phyloP scores from a whole-genome alignment of 306 rosid species.

The Glycyrrhiza uralensis region DNA sequence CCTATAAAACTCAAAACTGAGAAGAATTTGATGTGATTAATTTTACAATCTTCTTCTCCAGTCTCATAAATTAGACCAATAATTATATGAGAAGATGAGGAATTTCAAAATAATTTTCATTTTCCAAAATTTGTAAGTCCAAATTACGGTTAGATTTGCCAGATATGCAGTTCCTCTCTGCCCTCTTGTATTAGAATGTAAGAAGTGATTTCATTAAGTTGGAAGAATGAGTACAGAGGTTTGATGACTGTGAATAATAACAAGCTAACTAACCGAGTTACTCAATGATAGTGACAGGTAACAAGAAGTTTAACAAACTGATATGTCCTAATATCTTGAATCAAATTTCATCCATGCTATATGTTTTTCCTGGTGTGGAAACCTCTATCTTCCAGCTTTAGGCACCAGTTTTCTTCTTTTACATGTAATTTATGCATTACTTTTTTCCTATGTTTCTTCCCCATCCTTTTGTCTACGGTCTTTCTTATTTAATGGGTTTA shows the following conservation, averaged over 20 bases:
- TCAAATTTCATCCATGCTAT: background rate
- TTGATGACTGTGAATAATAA: too few relatives aligned
- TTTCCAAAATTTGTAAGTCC: background rate
- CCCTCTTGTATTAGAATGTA: too few relatives aligned
- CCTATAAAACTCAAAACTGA: background rate
- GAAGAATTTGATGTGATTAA: background rate
- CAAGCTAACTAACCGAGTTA: too few relatives aligned
- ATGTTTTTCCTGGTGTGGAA: background rate
- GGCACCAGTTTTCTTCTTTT: constrained; percentile 10
- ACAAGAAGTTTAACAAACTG: too few relatives aligned
- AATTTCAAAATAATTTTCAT: background rate
- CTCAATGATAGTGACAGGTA: too few relatives aligned
- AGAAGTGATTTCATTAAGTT: too few relatives aligned
- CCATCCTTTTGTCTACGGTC: background rate
- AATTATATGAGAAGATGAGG: background rate
- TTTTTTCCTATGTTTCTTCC: background rate
- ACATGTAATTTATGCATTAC: background rate
- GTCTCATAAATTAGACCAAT: background rate
- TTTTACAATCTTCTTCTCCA: background rate
- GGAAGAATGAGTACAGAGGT: too few relatives aligned
- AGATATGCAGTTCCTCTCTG: background rate
- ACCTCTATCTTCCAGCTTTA: background rate
- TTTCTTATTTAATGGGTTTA: background rate
- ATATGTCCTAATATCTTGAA: too few relatives aligned
- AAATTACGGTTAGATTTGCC: background rate